Base-by-base conservation (phyloP, 805 yeast species). In the Spencermartinsiella europaea region DNA sequence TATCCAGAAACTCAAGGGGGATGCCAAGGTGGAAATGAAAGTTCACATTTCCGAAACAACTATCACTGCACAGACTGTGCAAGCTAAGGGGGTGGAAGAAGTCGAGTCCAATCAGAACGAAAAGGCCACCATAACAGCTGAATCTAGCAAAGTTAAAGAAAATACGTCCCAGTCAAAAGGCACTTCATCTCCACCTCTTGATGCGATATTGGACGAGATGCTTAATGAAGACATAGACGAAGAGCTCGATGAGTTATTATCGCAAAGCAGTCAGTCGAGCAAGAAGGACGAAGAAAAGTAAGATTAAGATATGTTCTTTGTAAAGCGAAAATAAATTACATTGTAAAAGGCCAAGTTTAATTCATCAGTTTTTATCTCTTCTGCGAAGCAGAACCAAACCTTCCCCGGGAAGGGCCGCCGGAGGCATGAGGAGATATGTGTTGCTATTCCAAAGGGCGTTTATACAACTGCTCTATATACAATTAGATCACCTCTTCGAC, bases 401-500 rank as follows among this genome's bases (percentile, higher is more conserved):
- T n/a, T n/a, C n/a, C n/a, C n/a, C n/a, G n/a, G n/a, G n/a, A n/a
- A n/a, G n/a, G n/a, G n/a, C n/a, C n/a, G n/a, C n/a, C n/a, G n/a
- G n/a, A n/a, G n/a, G n/a, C n/a, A n/a, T n/a, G n/a, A n/a, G n/a
- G n/a, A n/a, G n/a, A n/a, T n/a, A n/a, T n/a, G n/a, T n/a, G n/a
- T n/a, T n/a, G n/a, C n/a, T n/a, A n/a, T n/a, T n/a, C n/a, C n/a
- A n/a, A n/a, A n/a, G n/a, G n/a, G n/a, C n/a, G n/a, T n/a, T n/a
- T n/a, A n/a, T n/a, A n/a, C n/a, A n/a, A n/a, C 31, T 7, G 12
- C 31, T 19, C 14, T 46, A 55, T 81, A 84, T 2, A 90, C 79
- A 3, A 89, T 69, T 0, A 90, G 72, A 61, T 87, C 91, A 0
- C 98, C 98, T 2, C 62, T 57, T 46, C 97, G 72, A 52, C 97